These are phyloP conservation scores for Dipodascus albidus DNA, from an alignment of 805 yeast species.

Conservation along the genomic window DNA sequence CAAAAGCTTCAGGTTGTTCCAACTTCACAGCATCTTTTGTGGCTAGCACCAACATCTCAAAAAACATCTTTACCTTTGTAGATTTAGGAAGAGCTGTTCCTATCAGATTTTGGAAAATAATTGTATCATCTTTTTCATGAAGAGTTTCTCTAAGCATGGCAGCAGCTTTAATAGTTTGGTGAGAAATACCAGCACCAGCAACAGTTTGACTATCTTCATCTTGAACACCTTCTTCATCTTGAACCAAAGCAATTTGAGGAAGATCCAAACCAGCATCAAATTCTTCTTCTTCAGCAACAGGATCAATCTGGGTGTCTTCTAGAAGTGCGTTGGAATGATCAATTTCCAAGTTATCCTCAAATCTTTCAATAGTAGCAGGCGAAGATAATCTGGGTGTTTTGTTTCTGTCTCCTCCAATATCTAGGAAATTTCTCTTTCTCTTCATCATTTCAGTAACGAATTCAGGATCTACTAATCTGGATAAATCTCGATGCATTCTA, in stretches of 20 bases:
- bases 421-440: conserved; percentile 3
- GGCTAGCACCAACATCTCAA: conserved; percentile 73
- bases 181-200: conserved; percentile 26
- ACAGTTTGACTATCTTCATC: conserved; percentile 8
- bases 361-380: neutral
- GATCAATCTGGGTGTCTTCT: conserved; percentile 2
- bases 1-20: conserved; percentile 49
- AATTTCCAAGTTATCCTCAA: neutral
- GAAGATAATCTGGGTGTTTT: neutral
- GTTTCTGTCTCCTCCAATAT: neutral
- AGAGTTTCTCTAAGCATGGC: conserved; percentile 30
- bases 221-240: conserved; percentile 7
- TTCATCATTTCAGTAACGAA: conserved; percentile 7
- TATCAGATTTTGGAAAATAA: conserved; percentile 24
- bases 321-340: neutral
- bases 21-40: conserved; percentile 59
- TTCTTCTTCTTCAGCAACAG: conserved; percentile 4
- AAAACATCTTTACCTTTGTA: conserved; percentile 65
- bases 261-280: conserved; percentile 8
- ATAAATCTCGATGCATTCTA: conserved; percentile 3
- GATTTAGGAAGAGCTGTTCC: conserved; percentile 26
- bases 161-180: conserved; percentile 46
- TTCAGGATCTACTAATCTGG: conserved; percentile 6
- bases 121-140: conserved; percentile 17
- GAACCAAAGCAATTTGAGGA: conserved; percentile 4